Base-by-base conservation (phyloP, 163 green algal species). In the Chlamydomonas reinhardtii region DNA sequence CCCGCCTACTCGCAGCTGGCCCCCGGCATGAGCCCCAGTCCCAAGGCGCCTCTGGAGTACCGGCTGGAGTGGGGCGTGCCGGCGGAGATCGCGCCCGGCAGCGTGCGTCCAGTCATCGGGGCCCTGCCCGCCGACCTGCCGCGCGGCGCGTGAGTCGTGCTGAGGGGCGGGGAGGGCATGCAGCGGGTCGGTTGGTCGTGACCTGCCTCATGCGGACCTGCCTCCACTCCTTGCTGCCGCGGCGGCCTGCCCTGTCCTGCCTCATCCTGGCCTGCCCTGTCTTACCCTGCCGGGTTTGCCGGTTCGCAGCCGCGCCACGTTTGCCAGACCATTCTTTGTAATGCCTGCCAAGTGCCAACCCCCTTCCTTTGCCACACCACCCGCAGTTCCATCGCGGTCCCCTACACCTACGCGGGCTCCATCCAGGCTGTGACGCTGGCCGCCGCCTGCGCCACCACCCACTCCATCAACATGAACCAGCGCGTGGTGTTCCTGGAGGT, bases 391-490 rank as follows among this genome's bases (percentile, higher is more conserved):
- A 32, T 48, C 66, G 48, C 31, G 0, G 66, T 73, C 0, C 22
- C 64, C 15, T 71, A 32, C 64, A 29, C 15, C 27, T 76, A 76
- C 71, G 5, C 22, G 11, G 35, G 22, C 11, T 0, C 35, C 71
- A 76, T 87, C 34, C 84, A 79, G 11, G 52, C 4, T 20, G 86
- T 62, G 31, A 17, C 73, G 52, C 29, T 90, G 5, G 86, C 83
- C 20, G 72, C 86, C 34, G 72, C 86, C 17, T 77, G 39, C 32
- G 76, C 86, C 14, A 68, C 48, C 54, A 90, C 86, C 2, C 86
- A 90, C 65, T 81, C 59, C 25, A 76, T 88, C 64, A 82, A 82
- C 73, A 90, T 59, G n/a, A 90, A 87, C 64, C 73, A 90, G 73
- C 73, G 86, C 19, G 78, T 90, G 32, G 73, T 87, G 32, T 39